A percentile compares a stretch with the other conserved stretches of the same genome.
These are phyloP conservation scores for Neurospora sp. DNA, from an alignment of 2,329 filamentous ascomycete species.

Conservation along the genomic window DNA sequence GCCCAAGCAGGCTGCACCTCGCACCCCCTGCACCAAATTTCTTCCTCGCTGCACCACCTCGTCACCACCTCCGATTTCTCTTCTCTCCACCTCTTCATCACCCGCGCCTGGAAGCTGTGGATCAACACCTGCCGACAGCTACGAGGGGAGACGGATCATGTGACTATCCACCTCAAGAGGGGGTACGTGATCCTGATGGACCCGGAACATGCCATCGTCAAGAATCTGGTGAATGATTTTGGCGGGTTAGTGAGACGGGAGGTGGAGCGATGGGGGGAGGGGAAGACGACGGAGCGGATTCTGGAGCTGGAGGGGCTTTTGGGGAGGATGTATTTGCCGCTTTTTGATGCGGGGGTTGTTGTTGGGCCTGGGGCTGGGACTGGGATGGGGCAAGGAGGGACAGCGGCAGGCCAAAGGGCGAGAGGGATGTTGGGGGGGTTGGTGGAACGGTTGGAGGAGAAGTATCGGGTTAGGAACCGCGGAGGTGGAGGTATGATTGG, in stretches of 20 bases:
- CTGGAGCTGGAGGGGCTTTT: slow-evolving; percentile 16
- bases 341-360: slow-evolving; percentile 7
- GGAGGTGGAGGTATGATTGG: neutral
- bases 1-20: slow-evolving; percentile 3
- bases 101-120: slow-evolving; percentile 15
- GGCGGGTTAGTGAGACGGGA: neutral
- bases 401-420: slow-evolving; percentile 1
- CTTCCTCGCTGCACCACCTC: neutral
- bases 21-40: neutral
- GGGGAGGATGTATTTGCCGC: slow-evolving; percentile 15
- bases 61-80: neutral
- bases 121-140: slow-evolving; percentile 5
- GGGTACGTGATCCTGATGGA: slow-evolving; percentile 17
- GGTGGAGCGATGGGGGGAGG: slow-evolving; percentile 4
- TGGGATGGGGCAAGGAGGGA: neutral
- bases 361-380: neutral
- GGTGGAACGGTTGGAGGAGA: neutral
- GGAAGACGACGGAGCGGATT: slow-evolving; percentile 9
- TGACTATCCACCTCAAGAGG: slow-evolving; percentile 17
- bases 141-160: slow-evolving; percentile 11
- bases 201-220: slow-evolving; percentile 6
- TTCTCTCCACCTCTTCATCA: slow-evolving; percentile 7
- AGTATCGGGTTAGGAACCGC: neutral
- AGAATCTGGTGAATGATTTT: slow-evolving; percentile 9
- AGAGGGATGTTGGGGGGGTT: slow-evolving; percentile 7